These are phyloP conservation scores for Phytopythium chamaehyphon DNA, from an alignment of 352 stramenopile genomes.

Conservation along the genomic window DNA sequence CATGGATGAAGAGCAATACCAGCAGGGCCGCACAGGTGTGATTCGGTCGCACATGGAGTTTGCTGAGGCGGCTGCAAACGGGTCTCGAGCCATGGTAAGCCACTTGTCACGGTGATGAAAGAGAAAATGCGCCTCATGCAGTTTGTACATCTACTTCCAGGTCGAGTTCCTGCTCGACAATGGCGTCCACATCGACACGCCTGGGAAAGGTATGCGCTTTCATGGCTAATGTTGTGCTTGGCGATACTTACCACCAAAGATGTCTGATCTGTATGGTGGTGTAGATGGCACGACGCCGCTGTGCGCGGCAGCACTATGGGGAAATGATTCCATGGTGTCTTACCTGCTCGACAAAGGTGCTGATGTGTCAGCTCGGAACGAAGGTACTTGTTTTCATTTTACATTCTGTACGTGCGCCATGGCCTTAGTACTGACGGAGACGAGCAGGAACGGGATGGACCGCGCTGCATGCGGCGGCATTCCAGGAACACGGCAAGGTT, in stretches of 20 bases:
- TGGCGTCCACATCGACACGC: constrained; percentile 41
- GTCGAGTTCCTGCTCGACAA: constrained; percentile 61
- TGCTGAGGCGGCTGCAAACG: constrained; percentile 57
- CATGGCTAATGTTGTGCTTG: neutral
- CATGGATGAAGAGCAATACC: constrained; percentile 23
- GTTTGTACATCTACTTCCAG: constrained; percentile 12
- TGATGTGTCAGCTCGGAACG: constrained; percentile 43
- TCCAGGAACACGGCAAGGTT: constrained; percentile 65
- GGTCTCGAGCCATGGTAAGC: constrained; percentile 48
- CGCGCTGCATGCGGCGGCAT: constrained; percentile 55
- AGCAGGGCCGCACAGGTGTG: constrained; percentile 36
- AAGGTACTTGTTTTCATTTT: constrained; percentile 24
- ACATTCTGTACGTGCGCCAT: neutral
- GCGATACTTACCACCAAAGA: neutral
- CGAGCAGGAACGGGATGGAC: constrained; percentile 53
- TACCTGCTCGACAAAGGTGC: constrained; percentile 55
- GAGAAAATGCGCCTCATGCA: neutral
- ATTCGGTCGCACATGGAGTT: constrained; percentile 63
- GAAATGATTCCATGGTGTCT: constrained; percentile 60
- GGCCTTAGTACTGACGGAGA: neutral
- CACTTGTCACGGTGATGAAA: neutral
- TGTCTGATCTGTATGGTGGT: neutral
- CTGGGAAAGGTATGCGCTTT: constrained; percentile 31
- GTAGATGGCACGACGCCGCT: constrained; percentile 62
- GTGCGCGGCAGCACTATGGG: constrained; percentile 56